Conservation (phyloP, 345 rosid species). For the Dimocarpus longan region DNA sequence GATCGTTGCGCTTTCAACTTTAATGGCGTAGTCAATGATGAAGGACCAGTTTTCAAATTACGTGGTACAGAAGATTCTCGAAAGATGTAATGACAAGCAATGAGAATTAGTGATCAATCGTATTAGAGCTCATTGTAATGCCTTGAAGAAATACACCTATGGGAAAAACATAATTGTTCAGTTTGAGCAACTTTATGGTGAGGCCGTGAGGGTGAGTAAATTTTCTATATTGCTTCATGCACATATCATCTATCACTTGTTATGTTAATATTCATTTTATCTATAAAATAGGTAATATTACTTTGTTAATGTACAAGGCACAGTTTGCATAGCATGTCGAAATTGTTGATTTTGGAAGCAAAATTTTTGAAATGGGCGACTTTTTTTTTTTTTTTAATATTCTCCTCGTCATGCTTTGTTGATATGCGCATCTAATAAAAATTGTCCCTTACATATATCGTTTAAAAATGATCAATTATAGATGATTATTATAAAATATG, state of each 20-base stretch:
- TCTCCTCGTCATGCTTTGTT: not conserved
- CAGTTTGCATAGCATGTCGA: too few species aligned
- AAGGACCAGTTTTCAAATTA: slow-evolving; percentile 97
- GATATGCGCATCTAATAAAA: not conserved
- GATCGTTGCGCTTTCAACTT: not conserved
- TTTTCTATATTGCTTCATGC: slow-evolving; percentile 1
- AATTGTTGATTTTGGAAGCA: too few species aligned
- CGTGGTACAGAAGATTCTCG: slow-evolving; percentile 94
- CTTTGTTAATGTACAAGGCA: too few species aligned
- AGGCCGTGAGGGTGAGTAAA: slow-evolving; percentile 78
- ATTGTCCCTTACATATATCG: not conserved
- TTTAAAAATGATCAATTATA: too few species aligned
- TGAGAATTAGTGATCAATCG: slow-evolving; percentile 64
- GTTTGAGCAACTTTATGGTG: slow-evolving; percentile 82
- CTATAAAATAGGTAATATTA: too few species aligned
- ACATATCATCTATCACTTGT: not conserved
- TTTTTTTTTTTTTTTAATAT: too few species aligned
- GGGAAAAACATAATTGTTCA: slow-evolving; percentile 97
- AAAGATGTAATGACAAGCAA: slow-evolving; percentile 67
- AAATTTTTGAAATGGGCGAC: too few species aligned
- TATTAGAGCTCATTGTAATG: slow-evolving; percentile 67
- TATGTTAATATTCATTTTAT: not conserved
- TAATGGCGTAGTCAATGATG: slow-evolving; percentile 73
- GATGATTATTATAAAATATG: too few species aligned
- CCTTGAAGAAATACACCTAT: slow-evolving; percentile 90